phyloP scores from a whole-genome alignment of 2,329 filamentous ascomycete species.

The Diplodia scrobiculata region DNA sequence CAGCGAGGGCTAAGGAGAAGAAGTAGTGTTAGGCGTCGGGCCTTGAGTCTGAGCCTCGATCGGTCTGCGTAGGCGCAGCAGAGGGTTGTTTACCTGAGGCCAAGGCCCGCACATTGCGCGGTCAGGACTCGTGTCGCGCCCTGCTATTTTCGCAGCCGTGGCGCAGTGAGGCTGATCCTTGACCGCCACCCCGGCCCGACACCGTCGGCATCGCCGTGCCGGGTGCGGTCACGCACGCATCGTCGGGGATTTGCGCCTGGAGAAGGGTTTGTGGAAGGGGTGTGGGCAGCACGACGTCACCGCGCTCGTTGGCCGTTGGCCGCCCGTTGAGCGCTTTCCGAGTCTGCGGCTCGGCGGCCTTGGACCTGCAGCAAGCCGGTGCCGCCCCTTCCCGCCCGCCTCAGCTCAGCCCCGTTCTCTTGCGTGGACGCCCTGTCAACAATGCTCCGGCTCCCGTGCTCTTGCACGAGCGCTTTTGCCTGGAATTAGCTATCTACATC shows the following conservation, averaged over 20 bases:
- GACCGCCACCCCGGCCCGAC: slow-evolving; percentile 25
- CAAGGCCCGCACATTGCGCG: slow-evolving; percentile 21
- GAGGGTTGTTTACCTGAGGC: slow-evolving; percentile 21
- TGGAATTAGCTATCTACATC: neutral
- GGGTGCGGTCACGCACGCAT: neutral
- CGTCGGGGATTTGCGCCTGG: neutral
- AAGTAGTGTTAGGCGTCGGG: neutral
- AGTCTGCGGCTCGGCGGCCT: slow-evolving; percentile 15
- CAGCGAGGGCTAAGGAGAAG: slow-evolving; percentile 4
- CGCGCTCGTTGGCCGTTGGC: neutral
- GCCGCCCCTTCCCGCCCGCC: neutral
- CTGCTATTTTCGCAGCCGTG: slow-evolving; percentile 14
- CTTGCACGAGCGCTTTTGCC: neutral
- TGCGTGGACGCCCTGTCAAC: neutral
- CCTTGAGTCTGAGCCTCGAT: slow-evolving; percentile 17
- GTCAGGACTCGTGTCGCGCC: slow-evolving; percentile 11
- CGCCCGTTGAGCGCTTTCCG: neutral
- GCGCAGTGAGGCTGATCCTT: slow-evolving; percentile 20
- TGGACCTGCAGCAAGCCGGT: slow-evolving; percentile 5
- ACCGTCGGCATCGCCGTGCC: slow-evolving; percentile 16
- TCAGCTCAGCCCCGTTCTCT: slow-evolving; percentile 13
- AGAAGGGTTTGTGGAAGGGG: neutral
- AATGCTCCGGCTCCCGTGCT: neutral
- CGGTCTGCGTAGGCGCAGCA: slow-evolving; percentile 12
- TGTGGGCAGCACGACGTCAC: slow-evolving; percentile 7